These are phyloP conservation scores for Leptographium procerum DNA, from an alignment of 2,329 filamentous ascomycete genomes.

Conservation along the genomic window DNA sequence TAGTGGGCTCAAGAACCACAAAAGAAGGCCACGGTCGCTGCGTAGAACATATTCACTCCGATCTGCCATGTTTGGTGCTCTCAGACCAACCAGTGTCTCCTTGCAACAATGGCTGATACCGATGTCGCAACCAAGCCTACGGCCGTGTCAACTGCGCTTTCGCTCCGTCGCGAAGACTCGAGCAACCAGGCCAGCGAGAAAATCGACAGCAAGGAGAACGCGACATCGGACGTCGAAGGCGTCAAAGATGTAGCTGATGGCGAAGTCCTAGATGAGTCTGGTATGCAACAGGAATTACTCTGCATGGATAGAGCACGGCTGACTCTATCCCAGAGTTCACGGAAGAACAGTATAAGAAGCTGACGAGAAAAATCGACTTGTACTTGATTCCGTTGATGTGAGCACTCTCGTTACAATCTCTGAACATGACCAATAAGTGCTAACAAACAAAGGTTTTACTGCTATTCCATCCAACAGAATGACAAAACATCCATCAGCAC, in stretches of 20 bases:
- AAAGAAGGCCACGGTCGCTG: too few relatives aligned
- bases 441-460: constrained; percentile 15
- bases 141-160: too few relatives aligned
- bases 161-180: too few relatives aligned
- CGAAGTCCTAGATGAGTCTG: neutral
- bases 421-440: neutral
- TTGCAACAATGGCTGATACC: too few relatives aligned
- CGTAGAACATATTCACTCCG: too few relatives aligned
- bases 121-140: too few relatives aligned
- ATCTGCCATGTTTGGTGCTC: too few relatives aligned
- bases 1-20: too few relatives aligned
- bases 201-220: too few relatives aligned
- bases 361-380: constrained; percentile 5
- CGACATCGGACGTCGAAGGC: too few relatives aligned
- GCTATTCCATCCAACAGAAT: constrained; percentile 36
- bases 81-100: too few relatives aligned
- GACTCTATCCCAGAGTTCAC: neutral
- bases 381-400: constrained; percentile 3
- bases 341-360: constrained; percentile 6
- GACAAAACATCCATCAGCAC: constrained; percentile 32
- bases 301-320: neutral
- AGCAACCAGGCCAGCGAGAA: too few relatives aligned
- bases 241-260: neutral
- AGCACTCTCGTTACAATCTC: neutral
- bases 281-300: neutral